These are phyloP conservation scores for Ceratocystis diversiconidia DNA, from an alignment of 2,329 filamentous ascomycete genomes.

Conservation along the genomic window DNA sequence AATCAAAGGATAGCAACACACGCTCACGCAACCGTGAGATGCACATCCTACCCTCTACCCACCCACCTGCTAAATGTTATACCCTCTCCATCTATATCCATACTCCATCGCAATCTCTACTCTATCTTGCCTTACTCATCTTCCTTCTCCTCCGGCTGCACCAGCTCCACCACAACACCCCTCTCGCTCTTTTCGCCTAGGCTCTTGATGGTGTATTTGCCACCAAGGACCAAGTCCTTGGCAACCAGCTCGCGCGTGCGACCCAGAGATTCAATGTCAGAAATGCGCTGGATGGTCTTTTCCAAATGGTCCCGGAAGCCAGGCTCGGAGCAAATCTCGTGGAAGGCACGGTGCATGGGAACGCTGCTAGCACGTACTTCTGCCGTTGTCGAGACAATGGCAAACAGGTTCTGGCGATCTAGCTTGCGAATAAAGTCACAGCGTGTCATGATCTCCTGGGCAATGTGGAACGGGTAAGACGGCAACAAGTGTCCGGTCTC, in stretches of 20 bases:
- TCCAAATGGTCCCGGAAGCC: conserved; percentile 76
- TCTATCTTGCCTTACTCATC: background rate
- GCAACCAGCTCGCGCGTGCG: conserved; percentile 89
- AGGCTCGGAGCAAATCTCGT: conserved; percentile 59
- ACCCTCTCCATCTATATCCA: background rate
- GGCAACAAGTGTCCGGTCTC: conserved; percentile 62
- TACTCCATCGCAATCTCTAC: background rate
- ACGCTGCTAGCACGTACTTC: conserved; percentile 86
- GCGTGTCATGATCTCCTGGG: conserved; percentile 86
- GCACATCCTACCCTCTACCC: no score
- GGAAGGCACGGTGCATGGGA: conserved; percentile 89
- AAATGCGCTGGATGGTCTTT: conserved; percentile 68
- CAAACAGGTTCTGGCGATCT: conserved; percentile 89
- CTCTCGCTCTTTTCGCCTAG: conserved; percentile 23
- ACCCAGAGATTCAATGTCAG: conserved; percentile 84
- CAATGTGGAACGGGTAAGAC: conserved; percentile 64
- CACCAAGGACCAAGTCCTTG: conserved; percentile 79
- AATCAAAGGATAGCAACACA: background rate
- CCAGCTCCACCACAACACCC: conserved; percentile 31
- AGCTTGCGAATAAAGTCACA: conserved; percentile 88
- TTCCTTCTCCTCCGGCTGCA: conserved; percentile 28
- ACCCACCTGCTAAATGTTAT: no score
- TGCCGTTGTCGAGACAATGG: conserved; percentile 64
- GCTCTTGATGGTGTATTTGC: conserved; percentile 54
- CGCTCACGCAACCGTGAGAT: background rate